Evolutionary conservation across 2,329 filamentous ascomycete genomes (phyloP).

Genomic region (Penicillium sp.): DNA sequence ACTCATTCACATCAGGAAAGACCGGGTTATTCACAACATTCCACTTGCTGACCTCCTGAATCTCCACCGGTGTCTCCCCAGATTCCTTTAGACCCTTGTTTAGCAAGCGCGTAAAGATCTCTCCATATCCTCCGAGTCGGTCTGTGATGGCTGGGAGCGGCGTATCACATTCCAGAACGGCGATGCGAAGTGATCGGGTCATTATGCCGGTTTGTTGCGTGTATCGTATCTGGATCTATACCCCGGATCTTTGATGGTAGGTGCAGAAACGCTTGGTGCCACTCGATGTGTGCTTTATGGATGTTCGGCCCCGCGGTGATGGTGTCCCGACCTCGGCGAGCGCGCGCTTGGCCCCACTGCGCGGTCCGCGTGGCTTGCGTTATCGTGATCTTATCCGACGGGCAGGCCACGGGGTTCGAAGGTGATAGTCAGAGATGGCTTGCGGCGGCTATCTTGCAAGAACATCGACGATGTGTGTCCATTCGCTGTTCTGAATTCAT

Average conservation of each 20-base stretch:
- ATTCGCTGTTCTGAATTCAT: too few species aligned
- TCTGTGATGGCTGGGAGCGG: constrained; percentile 34
- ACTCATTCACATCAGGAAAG: constrained; percentile 33
- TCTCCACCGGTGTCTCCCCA: constrained; percentile 3
- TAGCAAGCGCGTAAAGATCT: constrained; percentile 37
- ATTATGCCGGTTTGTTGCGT: constrained; percentile 13
- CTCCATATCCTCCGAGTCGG: constrained; percentile 33
- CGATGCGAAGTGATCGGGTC: constrained; percentile 29
- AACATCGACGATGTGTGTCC: background rate
- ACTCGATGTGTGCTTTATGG: constrained; percentile 3
- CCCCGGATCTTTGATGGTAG: background rate
- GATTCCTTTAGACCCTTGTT: constrained; percentile 25
- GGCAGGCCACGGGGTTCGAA: background rate
- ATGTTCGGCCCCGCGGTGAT: background rate
- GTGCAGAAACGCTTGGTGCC: background rate
- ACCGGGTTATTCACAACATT: constrained; percentile 32
- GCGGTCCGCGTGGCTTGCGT: constrained; percentile 7
- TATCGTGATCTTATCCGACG: constrained; percentile 1
- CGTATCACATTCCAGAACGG: constrained; percentile 41
- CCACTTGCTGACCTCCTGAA: constrained; percentile 30
- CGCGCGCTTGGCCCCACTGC: constrained; percentile 11
- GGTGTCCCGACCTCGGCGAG: background rate
- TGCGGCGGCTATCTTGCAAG: background rate
- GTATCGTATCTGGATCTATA: background rate
- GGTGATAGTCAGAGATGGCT: too few species aligned